Base-by-base conservation (phyloP, 306 rosid species). In the Prunus dulcis region DNA sequence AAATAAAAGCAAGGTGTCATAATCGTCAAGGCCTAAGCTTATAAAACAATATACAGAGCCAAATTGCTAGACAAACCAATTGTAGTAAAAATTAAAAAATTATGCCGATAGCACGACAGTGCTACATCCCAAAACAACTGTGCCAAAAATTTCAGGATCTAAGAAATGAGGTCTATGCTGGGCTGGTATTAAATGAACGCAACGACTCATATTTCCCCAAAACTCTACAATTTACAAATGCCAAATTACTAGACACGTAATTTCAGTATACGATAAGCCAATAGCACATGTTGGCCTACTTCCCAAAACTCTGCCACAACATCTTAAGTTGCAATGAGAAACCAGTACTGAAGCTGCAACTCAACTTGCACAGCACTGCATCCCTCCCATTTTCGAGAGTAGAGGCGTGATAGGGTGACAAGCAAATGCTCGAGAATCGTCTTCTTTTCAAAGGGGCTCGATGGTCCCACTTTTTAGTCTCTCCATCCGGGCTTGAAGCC, bases 401-500 rank as follows among this genome's bases (percentile, higher is more conserved):
- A 46, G 28, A 27, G 69, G 49, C 38, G 4, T 69, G 73, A 76
- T 46, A 30, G 57, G 81, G 61, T 45, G 27, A 23, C 6, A 55
- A 56, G 52, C 43, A 66, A 71, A 64, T 30, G 58, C 47, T 68
- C 41, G 18, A 52, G 64, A 72, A 64, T 74, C 45, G 52, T 22
- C 61, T 15, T 46, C 30, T 13, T 0, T 12, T 80, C 74, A 92
- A 67, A 89, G 77, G 6, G 95, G 88, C 49, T 96, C 99, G 23
- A 91, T 84, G 61, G 97, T 76, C 56, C 98, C 99, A 80, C 98
- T 92, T 86, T 96, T 96, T 45, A 96, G 89, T 80, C 99, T 93
- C 86, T 96, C 99, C 99, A 96, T 96, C 61, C 99, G 89, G 2
- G 99, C 99, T 79, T 96, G 99, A 81, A 96, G 99, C 56, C 99